phyloP scores from a whole-genome alignment of 2,329 filamentous ascomycete species.

The Cordyceps tenuipes region DNA sequence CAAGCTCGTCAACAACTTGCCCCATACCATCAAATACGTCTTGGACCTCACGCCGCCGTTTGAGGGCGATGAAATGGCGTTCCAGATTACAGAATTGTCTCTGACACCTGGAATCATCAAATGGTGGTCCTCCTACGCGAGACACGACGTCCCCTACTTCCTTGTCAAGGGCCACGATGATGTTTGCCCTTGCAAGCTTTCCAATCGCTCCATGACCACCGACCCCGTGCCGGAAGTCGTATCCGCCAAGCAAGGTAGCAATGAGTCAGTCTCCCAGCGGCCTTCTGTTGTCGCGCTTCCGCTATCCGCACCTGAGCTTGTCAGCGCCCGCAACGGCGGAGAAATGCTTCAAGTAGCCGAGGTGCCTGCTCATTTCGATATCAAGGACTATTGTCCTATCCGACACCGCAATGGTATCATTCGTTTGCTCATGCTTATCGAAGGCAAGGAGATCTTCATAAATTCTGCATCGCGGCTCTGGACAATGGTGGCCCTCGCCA shows the following conservation, averaged over 20 bases:
- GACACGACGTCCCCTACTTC: constrained; percentile 24
- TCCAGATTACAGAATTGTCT: constrained; percentile 49
- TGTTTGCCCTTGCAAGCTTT: constrained; percentile 24
- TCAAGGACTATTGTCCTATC: constrained; percentile 54
- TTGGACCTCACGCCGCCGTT: constrained; percentile 55
- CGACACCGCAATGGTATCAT: constrained; percentile 58
- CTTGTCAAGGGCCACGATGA: constrained; percentile 35
- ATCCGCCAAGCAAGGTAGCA: background rate
- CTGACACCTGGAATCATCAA: constrained; percentile 45
- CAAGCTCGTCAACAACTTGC: constrained; percentile 26
- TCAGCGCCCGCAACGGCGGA: background rate
- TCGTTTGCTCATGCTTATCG: constrained; percentile 50
- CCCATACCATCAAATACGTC: constrained; percentile 44
- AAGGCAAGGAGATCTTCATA: constrained; percentile 44
- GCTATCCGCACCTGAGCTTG: background rate
- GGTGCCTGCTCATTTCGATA: constrained; percentile 25
- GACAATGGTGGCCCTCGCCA: constrained; percentile 56
- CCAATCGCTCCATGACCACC: background rate
- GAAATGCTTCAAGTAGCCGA: background rate
- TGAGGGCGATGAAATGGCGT: constrained; percentile 55
- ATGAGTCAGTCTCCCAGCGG: background rate
- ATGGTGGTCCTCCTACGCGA: constrained; percentile 39
- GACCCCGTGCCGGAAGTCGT: background rate
- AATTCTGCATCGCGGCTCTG: constrained; percentile 60
- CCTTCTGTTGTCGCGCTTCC: background rate